Conservation (phyloP, 768 basidiomycete species). For the Xerocomus spinulosus region DNA sequence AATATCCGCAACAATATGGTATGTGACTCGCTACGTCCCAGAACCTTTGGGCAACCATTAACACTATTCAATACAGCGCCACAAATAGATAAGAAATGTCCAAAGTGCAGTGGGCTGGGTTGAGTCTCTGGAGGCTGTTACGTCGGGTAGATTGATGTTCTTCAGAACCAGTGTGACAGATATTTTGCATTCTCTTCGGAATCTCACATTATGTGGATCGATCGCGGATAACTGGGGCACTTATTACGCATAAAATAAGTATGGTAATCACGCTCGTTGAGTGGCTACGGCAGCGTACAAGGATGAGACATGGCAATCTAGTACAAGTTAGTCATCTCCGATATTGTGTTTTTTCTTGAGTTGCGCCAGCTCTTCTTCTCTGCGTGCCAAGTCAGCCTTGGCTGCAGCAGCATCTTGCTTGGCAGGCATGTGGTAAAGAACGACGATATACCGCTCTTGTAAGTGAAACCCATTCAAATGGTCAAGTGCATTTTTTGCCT, state of each 20-base stretch:
- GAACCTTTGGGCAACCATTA: slow-evolving; percentile 1
- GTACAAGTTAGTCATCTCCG: slow-evolving; percentile 54
- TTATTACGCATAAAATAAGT: slow-evolving; percentile 9
- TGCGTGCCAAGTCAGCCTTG: slow-evolving; percentile 84
- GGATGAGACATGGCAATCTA: slow-evolving; percentile 10
- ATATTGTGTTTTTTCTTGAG: slow-evolving; percentile 87
- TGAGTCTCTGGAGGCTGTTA: slow-evolving; percentile 11
- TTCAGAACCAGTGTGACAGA: slow-evolving; percentile 4
- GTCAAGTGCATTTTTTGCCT: slow-evolving; percentile 96
- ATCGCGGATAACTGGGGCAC: slow-evolving; percentile 2
- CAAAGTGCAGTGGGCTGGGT: slow-evolving; percentile 28
- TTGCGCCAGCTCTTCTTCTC: slow-evolving; percentile 86
- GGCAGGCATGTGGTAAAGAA: slow-evolving; percentile 96
- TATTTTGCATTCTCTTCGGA: slow-evolving; percentile 10
- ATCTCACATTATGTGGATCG: slow-evolving; percentile 8
- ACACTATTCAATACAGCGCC: slow-evolving; percentile 42
- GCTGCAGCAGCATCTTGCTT: slow-evolving; percentile 92
- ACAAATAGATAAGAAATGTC: slow-evolving; percentile 57
- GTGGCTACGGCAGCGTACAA: slow-evolving; percentile 7
- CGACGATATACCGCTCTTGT: slow-evolving; percentile 97
- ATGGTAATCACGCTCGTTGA: background rate
- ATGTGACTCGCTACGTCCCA: slow-evolving; percentile 16
- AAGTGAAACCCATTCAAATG: slow-evolving; percentile 98
- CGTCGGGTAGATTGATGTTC: slow-evolving; percentile 3
- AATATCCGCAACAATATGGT: slow-evolving; percentile 67